Conservation (phyloP, 2,329 filamentous ascomycete genomes). For the Venturia carpophila region DNA sequence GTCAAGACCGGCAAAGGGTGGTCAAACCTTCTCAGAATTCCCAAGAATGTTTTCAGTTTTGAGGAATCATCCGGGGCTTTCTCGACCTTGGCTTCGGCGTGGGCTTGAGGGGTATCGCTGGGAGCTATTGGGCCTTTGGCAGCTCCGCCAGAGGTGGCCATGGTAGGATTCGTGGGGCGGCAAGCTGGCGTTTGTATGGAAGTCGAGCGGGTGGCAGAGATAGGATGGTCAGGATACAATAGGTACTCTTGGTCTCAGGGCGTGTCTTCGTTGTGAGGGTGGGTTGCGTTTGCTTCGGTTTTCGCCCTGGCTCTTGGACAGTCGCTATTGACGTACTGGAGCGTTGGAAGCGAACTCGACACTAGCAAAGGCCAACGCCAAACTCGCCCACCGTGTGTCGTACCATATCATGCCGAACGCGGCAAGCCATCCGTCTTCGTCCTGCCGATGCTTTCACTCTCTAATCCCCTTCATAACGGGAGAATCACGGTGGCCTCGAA, state of each 20-base stretch:
- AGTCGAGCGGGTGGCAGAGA: no score
- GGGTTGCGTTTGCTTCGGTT: no score
- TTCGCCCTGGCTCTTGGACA: no score
- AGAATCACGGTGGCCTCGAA: neutral
- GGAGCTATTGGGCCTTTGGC: conserved; percentile 3
- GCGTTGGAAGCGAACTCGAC: no score
- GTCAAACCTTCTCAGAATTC: conserved; percentile 76
- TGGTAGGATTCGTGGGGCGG: neutral
- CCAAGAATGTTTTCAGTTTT: conserved; percentile 81
- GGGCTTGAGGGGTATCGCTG: conserved; percentile 15
- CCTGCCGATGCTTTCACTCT: neutral
- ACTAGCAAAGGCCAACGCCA: no score
- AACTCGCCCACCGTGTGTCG: no score
- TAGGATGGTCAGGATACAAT: no score
- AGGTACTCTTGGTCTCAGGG: no score
- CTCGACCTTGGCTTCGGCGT: conserved; percentile 30
- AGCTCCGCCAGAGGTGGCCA: conserved; percentile 3
- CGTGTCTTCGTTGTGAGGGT: no score
- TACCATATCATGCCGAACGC: no score
- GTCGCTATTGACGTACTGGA: no score
- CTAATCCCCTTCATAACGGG: neutral
- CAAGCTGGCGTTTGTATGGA: neutral
- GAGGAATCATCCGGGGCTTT: conserved; percentile 68
- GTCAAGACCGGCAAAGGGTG: neutral
- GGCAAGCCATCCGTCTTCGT: no score